Percentiles rank a stretch among this genome's conserved stretches.
These are phyloP conservation scores for Porogramme epimiltina DNA, from an alignment of 1,284 basidiomycete species.

Conservation along the genomic window DNA sequence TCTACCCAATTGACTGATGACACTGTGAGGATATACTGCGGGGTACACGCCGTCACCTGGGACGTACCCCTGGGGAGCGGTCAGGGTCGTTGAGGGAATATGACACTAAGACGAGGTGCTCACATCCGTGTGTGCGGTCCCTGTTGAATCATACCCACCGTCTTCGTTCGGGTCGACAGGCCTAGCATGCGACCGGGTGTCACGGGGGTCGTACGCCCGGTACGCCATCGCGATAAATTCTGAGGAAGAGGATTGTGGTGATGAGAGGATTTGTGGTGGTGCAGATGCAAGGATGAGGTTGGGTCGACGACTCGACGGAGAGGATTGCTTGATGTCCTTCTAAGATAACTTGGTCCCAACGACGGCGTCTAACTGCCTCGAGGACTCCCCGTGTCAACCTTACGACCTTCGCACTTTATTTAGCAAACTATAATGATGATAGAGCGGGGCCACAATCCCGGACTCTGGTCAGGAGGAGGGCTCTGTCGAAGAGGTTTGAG, in stretches of 20 bases:
- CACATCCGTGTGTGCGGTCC: conserved; percentile 31
- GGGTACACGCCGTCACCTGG: conserved; percentile 23
- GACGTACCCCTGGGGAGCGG: conserved; percentile 22
- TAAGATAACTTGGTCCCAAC: too few relatives aligned
- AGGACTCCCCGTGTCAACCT: too few relatives aligned
- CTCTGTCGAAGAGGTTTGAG: too few relatives aligned
- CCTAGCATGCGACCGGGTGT: conserved; percentile 30
- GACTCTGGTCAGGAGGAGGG: too few relatives aligned
- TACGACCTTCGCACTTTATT: too few relatives aligned
- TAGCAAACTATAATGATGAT: too few relatives aligned
- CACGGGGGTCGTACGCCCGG: conserved; percentile 36
- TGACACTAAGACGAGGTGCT: conserved; percentile 5
- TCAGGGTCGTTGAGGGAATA: not conserved
- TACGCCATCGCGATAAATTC: conserved; percentile 33
- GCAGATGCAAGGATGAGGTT: too few relatives aligned
- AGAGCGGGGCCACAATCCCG: too few relatives aligned
- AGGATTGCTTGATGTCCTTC: too few relatives aligned
- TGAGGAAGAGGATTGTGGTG: not conserved
- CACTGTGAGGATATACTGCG: conserved; percentile 25
- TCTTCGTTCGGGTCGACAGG: conserved; percentile 22
- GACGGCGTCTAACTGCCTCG: too few relatives aligned
- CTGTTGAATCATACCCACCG: conserved; percentile 26
- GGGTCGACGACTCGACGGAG: too few relatives aligned
- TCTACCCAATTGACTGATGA: conserved; percentile 28
- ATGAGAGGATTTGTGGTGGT: too few relatives aligned